Conservation (phyloP, 306 rosid species). For the Quillaja saponaria region DNA sequence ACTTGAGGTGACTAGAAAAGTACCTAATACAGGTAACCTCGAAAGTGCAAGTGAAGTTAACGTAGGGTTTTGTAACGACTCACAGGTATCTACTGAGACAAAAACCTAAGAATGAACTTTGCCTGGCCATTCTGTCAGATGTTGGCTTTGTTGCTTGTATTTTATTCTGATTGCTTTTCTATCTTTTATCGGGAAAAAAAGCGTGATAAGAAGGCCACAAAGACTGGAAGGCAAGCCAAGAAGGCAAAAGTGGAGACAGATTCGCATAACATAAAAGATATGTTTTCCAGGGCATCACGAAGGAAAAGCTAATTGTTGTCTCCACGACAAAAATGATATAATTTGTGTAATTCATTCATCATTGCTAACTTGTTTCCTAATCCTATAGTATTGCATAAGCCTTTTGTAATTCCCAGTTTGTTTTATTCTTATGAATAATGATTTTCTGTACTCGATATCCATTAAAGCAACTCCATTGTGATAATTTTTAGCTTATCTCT, state of each 20-base stretch:
- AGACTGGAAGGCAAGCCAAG: slow-evolving; percentile 63
- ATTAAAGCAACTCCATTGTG: no score
- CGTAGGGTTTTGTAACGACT: slow-evolving; percentile 31
- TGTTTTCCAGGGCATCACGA: slow-evolving; percentile 73
- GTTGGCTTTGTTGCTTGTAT: slow-evolving; percentile 23
- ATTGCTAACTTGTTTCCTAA: no score
- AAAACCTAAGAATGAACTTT: slow-evolving; percentile 7
- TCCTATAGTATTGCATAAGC: no score
- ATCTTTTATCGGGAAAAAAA: slow-evolving; percentile 47
- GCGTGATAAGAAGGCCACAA: slow-evolving; percentile 43
- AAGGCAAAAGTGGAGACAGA: slow-evolving; percentile 71
- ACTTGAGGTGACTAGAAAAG: slow-evolving; percentile 59
- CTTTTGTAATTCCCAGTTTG: no score
- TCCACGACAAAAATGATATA: no score
- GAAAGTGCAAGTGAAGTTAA: slow-evolving; percentile 37
- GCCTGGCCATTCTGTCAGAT: neutral
- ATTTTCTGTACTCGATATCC: no score
- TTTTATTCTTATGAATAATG: no score
- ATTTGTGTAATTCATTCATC: no score
- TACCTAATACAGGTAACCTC: slow-evolving; percentile 34
- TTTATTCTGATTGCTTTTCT: slow-evolving; percentile 16
- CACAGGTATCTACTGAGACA: slow-evolving; percentile 46
- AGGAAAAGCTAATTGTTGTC: slow-evolving; percentile 63
- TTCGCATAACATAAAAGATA: slow-evolving; percentile 74
- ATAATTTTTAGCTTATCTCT: no score